Evolutionary conservation across 306 rosid genomes (phyloP).

Genomic region (Prunus dulcis): DNA sequence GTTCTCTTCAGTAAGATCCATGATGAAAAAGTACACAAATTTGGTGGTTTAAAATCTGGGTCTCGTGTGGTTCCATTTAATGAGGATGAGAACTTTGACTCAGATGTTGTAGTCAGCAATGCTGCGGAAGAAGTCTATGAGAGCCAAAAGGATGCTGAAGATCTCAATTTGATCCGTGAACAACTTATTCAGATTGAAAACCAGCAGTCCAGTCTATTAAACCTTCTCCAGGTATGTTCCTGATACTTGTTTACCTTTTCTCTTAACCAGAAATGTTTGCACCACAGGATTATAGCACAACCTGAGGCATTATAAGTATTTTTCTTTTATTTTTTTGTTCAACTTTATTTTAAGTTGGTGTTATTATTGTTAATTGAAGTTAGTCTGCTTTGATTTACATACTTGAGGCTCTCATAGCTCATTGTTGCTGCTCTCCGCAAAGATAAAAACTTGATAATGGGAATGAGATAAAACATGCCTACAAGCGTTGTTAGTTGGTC

Average conservation of each 20-base stretch:
- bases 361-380: background rate
- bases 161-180: slow-evolving; percentile 72
- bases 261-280: background rate
- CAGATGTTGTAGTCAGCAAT: slow-evolving; percentile 34
- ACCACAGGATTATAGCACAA: background rate
- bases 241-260: background rate
- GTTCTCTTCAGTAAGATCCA: slow-evolving; percentile 43
- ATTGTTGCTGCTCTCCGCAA: background rate
- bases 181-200: slow-evolving; percentile 95
- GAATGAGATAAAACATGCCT: background rate
- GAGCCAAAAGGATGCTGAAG: slow-evolving; percentile 71
- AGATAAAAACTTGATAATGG: background rate
- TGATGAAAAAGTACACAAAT: slow-evolving; percentile 56
- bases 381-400: background rate
- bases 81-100: slow-evolving; percentile 34
- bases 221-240: slow-evolving; percentile 78
- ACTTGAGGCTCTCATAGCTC: too few species aligned
- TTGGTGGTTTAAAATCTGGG: slow-evolving; percentile 48
- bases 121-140: slow-evolving; percentile 51
- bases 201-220: slow-evolving; percentile 80
- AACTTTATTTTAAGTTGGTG: background rate
- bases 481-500: background rate
- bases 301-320: background rate
- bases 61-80: slow-evolving; percentile 72
- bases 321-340: background rate